Conservation (phyloP, 768 basidiomycete species). For the Paxillus rubicundulus region DNA sequence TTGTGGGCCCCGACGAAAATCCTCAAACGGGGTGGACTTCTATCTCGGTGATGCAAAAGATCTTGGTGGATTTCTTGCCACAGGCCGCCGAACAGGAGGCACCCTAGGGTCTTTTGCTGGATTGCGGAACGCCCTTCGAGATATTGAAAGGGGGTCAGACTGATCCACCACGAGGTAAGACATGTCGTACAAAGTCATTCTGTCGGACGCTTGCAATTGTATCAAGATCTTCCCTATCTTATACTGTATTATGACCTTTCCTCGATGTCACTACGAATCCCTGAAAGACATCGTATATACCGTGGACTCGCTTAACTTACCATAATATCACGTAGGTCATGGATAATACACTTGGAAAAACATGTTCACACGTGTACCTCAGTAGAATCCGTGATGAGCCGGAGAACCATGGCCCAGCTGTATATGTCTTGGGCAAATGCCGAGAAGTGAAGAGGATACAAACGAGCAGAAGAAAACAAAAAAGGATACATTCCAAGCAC, state of each 20-base stretch:
- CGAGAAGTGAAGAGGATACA: conserved; percentile 17
- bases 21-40: background rate
- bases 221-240: background rate
- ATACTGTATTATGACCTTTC: background rate
- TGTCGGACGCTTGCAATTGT: conserved; percentile 2
- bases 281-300: conserved; percentile 1
- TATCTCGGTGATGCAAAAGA: no score
- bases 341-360: background rate
- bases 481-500: conserved; percentile 1
- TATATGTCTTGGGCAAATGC: conserved; percentile 11
- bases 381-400: conserved; percentile 1
- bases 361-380: background rate
- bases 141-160: background rate
- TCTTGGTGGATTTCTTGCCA: background rate
- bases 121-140: conserved; percentile 1
- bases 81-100: background rate
- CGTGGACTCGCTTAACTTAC: background rate
- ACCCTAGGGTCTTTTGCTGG: background rate
- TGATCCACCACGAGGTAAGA: background rate
- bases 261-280: conserved; percentile 3
- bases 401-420: conserved; percentile 10
- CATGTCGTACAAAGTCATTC: background rate
- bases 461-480: conserved; percentile 3
- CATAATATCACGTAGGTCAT: background rate
- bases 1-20: background rate